phyloP scores from a whole-genome alignment of 352 stramenopile species.

The Phytophthora syringae region DNA sequence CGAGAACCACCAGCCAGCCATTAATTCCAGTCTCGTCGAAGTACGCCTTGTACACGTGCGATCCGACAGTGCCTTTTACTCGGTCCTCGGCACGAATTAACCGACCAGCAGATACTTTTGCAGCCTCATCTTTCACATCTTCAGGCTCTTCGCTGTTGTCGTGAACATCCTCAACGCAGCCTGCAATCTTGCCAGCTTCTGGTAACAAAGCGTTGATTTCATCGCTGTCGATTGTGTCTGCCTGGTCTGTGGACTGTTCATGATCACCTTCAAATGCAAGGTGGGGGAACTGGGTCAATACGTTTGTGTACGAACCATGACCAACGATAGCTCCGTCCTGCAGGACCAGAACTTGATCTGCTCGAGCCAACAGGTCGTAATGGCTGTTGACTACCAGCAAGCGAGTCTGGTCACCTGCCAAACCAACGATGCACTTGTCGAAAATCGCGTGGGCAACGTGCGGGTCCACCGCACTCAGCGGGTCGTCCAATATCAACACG shows the following conservation, averaged over 20 bases:
- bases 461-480: too few species aligned
- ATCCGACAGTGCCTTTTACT: slow-evolving; percentile 31
- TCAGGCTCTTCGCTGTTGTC: slow-evolving; percentile 16
- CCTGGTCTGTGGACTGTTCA: neutral
- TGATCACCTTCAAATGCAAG: neutral
- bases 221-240: neutral
- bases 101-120: slow-evolving; percentile 1
- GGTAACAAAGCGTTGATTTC: slow-evolving; percentile 1
- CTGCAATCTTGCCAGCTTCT: neutral
- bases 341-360: slow-evolving; percentile 68
- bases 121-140: slow-evolving; percentile 12
- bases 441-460: slow-evolving; percentile 96
- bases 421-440: slow-evolving; percentile 76
- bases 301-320: slow-evolving; percentile 70
- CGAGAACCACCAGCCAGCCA: slow-evolving; percentile 19
- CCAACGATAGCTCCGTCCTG: slow-evolving; percentile 76
- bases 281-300: slow-evolving; percentile 49
- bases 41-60: slow-evolving; percentile 27
- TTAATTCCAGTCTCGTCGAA: too few species aligned
- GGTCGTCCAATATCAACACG: slow-evolving; percentile 95
- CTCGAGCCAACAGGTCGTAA: slow-evolving; percentile 84
- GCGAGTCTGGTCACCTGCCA: slow-evolving; percentile 71
- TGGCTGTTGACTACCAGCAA: slow-evolving; percentile 94
- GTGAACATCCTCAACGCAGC: neutral
- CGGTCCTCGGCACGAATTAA: slow-evolving; percentile 37